Evolutionary conservation across 192 early-diverging fungal species (phyloP), one percentile per base, ranked within the genome.

Genomic region (Podila clonocystis): DNA sequence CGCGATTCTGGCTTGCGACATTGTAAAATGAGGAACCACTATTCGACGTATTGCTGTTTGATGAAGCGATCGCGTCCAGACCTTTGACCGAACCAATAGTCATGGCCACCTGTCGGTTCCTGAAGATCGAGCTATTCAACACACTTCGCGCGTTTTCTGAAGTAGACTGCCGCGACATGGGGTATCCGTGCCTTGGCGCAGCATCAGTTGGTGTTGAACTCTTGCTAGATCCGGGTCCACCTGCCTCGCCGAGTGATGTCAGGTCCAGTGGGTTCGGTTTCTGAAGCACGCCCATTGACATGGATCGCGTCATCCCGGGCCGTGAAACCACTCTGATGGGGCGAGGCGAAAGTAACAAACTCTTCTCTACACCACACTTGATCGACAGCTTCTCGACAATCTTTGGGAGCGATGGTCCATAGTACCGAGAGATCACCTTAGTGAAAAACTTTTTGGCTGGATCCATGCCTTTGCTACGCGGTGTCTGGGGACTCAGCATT

Each of bases 371-470:
- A 1, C 75, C 75, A 58, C 75, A 78, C 45, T 78, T 78, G 50
- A 71, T 64, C 20, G 75, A 70, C 6, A 78, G 68, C 30, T 66
- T 65, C 22, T 65, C 45, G 8, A 71, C 69, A 5, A 78, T 34
- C 13, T 70, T 71, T 33, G 75, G 75, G 15, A 78, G 48, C 2
- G 75, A 38, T 20, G 64, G 24, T 33, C 64, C 75, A 49, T 78
- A 78, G n/a, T 67, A 78, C 20, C 69, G 50, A 13, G 68, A 41
- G 8, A 78, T 57, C 33, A 71, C 64, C 24, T 68, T 63, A 2
- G 59, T 68, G 57, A 71, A 78, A 48, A 78, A 78, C 48, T 78
- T 78, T 55, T 78, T 78, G 45, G 75, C 75, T 0, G 75, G 48
- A 19, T 78, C 75, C 69, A 78, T 67, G 38, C 70, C 75, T 36